A percentile compares a stretch with the other conserved stretches of the same genome.
Conservation (phyloP, 2,329 filamentous ascomycete species). For the Blastomyces emzantsi region DNA sequence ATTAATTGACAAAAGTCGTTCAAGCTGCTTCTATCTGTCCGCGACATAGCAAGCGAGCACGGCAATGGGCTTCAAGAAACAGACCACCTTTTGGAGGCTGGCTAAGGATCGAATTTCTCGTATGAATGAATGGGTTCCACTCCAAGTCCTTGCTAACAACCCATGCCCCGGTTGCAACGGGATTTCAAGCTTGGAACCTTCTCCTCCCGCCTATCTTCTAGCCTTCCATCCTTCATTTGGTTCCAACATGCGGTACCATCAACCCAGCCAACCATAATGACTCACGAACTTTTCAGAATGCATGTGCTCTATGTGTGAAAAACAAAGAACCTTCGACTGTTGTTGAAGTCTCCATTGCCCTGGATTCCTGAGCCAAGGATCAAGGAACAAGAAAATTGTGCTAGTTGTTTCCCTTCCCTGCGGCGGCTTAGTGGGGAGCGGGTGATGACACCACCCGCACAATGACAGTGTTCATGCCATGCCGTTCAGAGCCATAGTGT, state of each 20-base stretch:
- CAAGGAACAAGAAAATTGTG: neutral
- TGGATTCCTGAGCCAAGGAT: slow-evolving; percentile 2
- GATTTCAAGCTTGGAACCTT: neutral
- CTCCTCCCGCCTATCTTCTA: neutral
- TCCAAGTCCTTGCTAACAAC: neutral
- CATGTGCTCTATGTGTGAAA: neutral
- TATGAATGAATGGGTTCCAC: neutral
- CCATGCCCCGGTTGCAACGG: slow-evolving; percentile 6
- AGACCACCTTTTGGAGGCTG: neutral
- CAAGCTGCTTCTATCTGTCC: neutral
- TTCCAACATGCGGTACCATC: neutral
- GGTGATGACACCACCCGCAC: slow-evolving; percentile 4
- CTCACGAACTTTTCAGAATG: neutral
- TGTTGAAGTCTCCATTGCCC: neutral
- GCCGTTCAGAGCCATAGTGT: neutral
- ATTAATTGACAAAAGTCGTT: neutral
- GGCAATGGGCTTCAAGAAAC: neutral
- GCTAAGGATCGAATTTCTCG: slow-evolving; percentile 1
- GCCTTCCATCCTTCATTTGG: too few species aligned
- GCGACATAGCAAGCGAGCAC: neutral
- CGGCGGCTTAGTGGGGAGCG: neutral
- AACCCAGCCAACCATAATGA: neutral
- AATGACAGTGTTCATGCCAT: slow-evolving; percentile 3
- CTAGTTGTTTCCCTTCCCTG: neutral
- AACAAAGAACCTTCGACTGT: neutral